These are phyloP conservation scores for Albatrellus sp. DNA, from an alignment of 1,284 basidiomycete genomes.

Conservation along the genomic window DNA sequence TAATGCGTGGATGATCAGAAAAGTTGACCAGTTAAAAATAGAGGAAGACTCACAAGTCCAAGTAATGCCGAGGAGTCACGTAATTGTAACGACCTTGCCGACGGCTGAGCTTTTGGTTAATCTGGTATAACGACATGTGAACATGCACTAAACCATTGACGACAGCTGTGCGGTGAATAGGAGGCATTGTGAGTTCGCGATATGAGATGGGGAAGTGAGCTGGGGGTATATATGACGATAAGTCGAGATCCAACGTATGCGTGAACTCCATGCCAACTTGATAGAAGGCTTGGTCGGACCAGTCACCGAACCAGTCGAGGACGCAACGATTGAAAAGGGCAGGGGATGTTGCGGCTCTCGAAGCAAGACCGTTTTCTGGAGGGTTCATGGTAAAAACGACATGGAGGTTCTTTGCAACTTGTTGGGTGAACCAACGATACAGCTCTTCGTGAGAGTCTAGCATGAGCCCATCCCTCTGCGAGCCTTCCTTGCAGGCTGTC, in stretches of 20 bases:
- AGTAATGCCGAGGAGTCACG: slow-evolving; percentile 95
- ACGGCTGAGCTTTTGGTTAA: slow-evolving; percentile 83
- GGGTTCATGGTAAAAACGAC: slow-evolving; percentile 99
- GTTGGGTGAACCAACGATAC: slow-evolving; percentile 94
- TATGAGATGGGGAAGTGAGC: slow-evolving; percentile 81
- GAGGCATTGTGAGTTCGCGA: slow-evolving; percentile 70
- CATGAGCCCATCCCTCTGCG: slow-evolving; percentile 95
- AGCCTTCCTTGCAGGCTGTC: slow-evolving; percentile 98
- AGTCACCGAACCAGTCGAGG: slow-evolving; percentile 96
- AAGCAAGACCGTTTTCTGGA: slow-evolving; percentile 89
- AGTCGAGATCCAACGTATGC: slow-evolving; percentile 79
- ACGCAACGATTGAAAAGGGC: slow-evolving; percentile 98
- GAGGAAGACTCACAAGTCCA: slow-evolving; percentile 80
- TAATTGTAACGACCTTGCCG: slow-evolving; percentile 91
- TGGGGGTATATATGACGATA: slow-evolving; percentile 69
- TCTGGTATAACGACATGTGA: slow-evolving; percentile 81
- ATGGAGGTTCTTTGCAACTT: slow-evolving; percentile 92
- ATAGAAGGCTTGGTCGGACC: slow-evolving; percentile 95
- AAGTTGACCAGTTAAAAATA: background rate
- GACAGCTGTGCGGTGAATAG: slow-evolving; percentile 77
- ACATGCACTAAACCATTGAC: slow-evolving; percentile 92
- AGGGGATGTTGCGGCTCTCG: slow-evolving; percentile 92
- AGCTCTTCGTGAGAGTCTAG: slow-evolving; percentile 95
- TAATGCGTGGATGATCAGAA: slow-evolving; percentile 11
- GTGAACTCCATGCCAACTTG: slow-evolving; percentile 97